A percentile compares a stretch with the other conserved stretches of the same genome.
Evolutionary conservation across 1,284 basidiomycete species (phyloP).

Genomic region (Apiotrichum gracile): DNA sequence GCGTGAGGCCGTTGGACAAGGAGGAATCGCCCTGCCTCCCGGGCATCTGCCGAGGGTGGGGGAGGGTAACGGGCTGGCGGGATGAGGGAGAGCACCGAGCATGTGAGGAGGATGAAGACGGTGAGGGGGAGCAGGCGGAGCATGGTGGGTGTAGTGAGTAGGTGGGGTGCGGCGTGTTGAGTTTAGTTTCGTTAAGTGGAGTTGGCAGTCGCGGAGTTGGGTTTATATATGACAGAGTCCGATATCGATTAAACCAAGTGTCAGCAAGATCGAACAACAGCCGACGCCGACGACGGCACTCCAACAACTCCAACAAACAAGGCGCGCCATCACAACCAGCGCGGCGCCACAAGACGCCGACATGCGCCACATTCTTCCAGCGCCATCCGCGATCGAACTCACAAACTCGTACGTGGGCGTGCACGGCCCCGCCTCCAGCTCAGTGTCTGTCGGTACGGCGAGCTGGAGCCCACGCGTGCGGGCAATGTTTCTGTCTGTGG

Average conservation of each 20-base stretch:
- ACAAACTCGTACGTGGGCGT: conserved; percentile 8
- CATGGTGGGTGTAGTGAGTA: neutral
- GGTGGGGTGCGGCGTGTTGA: neutral
- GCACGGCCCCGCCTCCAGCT: neutral
- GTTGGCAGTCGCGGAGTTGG: neutral
- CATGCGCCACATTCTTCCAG: neutral
- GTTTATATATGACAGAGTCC: neutral
- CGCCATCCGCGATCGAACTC: too few relatives aligned
- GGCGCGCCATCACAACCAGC: too few relatives aligned
- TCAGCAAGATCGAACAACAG: too few relatives aligned
- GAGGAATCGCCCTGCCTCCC: conserved; percentile 4
- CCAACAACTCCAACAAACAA: too few relatives aligned
- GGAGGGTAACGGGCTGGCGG: neutral
- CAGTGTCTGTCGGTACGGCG: neutral
- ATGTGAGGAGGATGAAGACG: neutral
- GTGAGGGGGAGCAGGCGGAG: neutral
- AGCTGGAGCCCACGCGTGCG: conserved; percentile 3
- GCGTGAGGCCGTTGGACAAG: neutral
- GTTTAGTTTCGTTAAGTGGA: neutral
- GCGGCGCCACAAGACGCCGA: neutral
- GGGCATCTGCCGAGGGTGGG: neutral
- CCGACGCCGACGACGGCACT: too few relatives aligned
- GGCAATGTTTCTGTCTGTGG: neutral
- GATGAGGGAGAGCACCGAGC: neutral
- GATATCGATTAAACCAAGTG: too few relatives aligned